Evolutionary conservation across 768 basidiomycete species (phyloP).

Genomic region (Termitomyces titanicus): DNA sequence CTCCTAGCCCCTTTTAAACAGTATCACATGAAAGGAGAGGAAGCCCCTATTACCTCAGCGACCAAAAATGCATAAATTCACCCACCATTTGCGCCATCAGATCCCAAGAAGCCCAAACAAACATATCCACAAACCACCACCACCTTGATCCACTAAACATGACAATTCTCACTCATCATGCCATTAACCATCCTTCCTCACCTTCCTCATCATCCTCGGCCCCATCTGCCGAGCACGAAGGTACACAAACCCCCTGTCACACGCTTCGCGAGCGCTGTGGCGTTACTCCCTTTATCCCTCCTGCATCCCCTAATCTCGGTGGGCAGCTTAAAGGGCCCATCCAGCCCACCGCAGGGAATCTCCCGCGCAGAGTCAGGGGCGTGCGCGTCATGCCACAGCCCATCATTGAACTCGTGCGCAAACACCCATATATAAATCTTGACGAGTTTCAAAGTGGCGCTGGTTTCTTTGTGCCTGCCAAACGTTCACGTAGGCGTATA

Average conservation of each 20-base stretch:
- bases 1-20: neutral
- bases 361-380: neutral
- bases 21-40: neutral
- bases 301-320: neutral
- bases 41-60: constrained; percentile 1
- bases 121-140: neutral
- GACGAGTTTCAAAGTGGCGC: neutral
- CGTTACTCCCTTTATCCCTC: neutral
- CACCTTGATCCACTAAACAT: neutral
- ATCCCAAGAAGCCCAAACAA: neutral
- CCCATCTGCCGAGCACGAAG: neutral
- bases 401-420: neutral
- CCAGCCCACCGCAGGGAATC: neutral
- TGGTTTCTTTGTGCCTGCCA: neutral
- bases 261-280: constrained; percentile 6
- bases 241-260: neutral
- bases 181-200: neutral
- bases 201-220: neutral
- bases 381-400: neutral
- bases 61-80: neutral
- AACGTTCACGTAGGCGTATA: neutral
- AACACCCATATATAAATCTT: neutral
- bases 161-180: neutral
- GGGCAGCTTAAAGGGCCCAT: constrained; percentile 8
- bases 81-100: neutral